A percentile compares a stretch with the other conserved stretches of the same genome.
Evolutionary conservation across 148 eudicot genomes (phyloP).

Genomic region (Rheum nobile): DNA sequence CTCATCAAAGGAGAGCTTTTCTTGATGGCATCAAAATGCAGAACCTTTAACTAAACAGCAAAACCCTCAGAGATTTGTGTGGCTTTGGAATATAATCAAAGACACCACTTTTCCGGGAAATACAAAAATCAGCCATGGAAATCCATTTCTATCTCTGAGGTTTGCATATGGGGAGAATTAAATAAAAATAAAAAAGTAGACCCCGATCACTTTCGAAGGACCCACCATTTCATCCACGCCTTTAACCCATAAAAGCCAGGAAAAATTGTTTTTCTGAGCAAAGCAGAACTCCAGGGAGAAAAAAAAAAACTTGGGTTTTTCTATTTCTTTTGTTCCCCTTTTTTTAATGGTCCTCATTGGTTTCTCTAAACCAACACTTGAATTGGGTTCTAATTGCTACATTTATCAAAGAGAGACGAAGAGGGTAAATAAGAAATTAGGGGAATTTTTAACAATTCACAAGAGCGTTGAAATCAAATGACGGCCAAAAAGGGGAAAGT

Average conservation of each 20-base stretch:
- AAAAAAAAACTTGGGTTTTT: background rate
- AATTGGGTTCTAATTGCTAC: background rate
- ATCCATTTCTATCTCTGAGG: background rate
- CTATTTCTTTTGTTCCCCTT: background rate
- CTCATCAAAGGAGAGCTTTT: background rate
- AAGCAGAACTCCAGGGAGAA: background rate
- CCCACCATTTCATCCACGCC: slow-evolving; percentile 3
- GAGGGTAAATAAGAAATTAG: background rate
- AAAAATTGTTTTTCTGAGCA: background rate
- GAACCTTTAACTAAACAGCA: background rate
- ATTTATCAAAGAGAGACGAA: background rate
- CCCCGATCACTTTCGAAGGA: slow-evolving; percentile 2
- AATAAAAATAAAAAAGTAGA: background rate
- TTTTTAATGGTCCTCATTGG: background rate
- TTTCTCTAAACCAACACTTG: background rate
- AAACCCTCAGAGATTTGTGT: slow-evolving; percentile 5
- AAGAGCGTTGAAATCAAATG: background rate
- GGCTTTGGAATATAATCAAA: slow-evolving; percentile 3
- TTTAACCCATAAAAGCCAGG: slow-evolving; percentile 8
- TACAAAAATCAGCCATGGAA: slow-evolving; percentile 2
- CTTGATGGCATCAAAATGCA: slow-evolving; percentile 4
- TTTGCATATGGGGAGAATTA: slow-evolving; percentile 5
- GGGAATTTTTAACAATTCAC: background rate
- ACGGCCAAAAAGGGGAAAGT: background rate
- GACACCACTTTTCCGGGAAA: background rate